Evolutionary conservation across 73 alveolate genomes (phyloP), one percentile per base, ranked within the genome.

Genomic region (Paramecium pentaurelia): DNA sequence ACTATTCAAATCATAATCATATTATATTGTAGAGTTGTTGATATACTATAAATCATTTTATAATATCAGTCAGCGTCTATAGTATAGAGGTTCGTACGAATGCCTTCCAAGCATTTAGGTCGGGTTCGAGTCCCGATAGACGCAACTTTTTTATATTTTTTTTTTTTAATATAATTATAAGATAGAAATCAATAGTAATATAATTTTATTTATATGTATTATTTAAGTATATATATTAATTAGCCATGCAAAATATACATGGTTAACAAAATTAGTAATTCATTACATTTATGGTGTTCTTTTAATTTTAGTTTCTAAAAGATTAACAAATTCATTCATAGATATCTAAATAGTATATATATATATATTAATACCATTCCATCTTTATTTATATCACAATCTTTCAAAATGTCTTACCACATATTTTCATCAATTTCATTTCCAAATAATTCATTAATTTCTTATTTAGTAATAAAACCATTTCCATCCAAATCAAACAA

Each of bases 61-160:
- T 4, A 38, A 6, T 54, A 34, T 75, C 88, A 75, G 68, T 75
- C 84, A 80, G 98, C 98, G 88, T 93, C 94, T 84, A 75, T 95
- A 95, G 98, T 95, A 93, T 95, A 95, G 98, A 93, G 98, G 98
- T 95, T 93, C 95, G 98, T 93, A 95, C 95, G 96, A 96, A 90
- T 83, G 97, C 98, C 96, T 95, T 92, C 98, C 98, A 95, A 95
- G 98, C 97, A 83, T 90, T 94, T 92, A 96, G 95, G 97, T 96
- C 98, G 98, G 97, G 98, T 95, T 94, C 98, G 98, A 95, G 92
- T 95, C 98, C 98, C 98, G 98, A 96, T 92, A 86, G 96, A 93
- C 93, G 98, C 97, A 95, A 42, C 88, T 83, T 93, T 83, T 95
- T 94, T 89, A 47, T 47, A 75, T 75, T 73, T 73, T 73, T 75